Evolutionary conservation across 768 basidiomycete genomes (phyloP).

Genomic region (Xerocomus brunneocitrinus): DNA sequence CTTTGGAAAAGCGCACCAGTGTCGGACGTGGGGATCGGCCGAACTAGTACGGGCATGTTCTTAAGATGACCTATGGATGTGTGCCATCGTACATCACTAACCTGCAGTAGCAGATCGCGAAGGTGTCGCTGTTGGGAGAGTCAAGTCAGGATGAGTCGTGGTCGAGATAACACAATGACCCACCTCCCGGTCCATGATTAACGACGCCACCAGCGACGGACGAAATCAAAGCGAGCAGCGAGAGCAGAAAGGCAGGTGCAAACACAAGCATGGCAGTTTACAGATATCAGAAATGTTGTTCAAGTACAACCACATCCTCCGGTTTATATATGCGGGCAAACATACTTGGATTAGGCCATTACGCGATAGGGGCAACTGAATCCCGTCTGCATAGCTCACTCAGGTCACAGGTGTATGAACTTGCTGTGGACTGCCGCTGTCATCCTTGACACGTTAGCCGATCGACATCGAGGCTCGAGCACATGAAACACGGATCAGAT

Average conservation of each 20-base stretch:
- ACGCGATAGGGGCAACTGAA: no score
- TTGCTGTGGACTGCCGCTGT: neutral
- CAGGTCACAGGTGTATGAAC: neutral
- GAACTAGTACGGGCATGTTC: neutral
- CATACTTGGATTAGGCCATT: neutral
- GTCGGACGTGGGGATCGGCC: no score
- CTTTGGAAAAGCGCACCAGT: neutral
- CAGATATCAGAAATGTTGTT: neutral
- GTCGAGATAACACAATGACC: neutral
- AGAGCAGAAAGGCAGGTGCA: slow-evolving; percentile 4
- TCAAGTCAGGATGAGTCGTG: neutral
- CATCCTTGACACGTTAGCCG: neutral
- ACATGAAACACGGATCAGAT: slow-evolving; percentile 1
- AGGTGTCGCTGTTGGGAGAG: neutral
- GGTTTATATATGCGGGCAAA: slow-evolving; percentile 10
- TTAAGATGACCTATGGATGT: neutral
- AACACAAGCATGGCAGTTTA: slow-evolving; percentile 10
- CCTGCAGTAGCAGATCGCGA: neutral
- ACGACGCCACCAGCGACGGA: slow-evolving; percentile 5
- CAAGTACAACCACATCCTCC: neutral
- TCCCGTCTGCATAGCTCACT: neutral
- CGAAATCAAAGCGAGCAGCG: slow-evolving; percentile 5
- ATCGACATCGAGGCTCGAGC: neutral
- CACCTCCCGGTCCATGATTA: slow-evolving; percentile 4
- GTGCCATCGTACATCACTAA: slow-evolving; percentile 1